phyloP scores from a whole-genome alignment of 2,329 filamentous ascomycete species.

The Aspergillus sp. region DNA sequence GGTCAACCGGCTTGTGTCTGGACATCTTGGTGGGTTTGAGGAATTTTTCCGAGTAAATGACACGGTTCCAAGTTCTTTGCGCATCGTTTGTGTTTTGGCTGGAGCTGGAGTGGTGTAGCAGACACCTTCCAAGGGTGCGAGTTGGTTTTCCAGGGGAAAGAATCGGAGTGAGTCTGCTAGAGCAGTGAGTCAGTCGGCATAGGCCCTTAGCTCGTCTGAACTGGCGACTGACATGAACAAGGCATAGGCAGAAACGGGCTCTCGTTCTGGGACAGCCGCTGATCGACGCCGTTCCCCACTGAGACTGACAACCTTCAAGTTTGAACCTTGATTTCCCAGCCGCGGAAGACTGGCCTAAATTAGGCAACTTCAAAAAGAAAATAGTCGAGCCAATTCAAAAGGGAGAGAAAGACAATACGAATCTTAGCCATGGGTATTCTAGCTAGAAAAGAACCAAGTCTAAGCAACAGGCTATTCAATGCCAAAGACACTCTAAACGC shows the following conservation, averaged over 20 bases:
- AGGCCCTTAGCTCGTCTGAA: no score
- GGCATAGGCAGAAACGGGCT: no score
- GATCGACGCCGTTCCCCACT: no score
- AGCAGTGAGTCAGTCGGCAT: not conserved
- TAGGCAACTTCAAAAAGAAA: not conserved
- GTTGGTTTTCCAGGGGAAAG: no score
- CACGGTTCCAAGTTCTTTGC: not conserved
- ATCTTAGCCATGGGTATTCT: constrained; percentile 7
- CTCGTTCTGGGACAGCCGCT: no score
- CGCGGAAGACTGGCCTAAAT: no score
- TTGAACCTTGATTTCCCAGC: no score
- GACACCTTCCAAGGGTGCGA: no score
- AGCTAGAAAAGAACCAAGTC: constrained; percentile 14
- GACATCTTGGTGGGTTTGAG: not conserved
- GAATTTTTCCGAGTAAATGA: not conserved
- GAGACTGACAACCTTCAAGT: no score
- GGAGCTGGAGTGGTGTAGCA: not conserved
- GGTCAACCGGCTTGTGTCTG: not conserved
- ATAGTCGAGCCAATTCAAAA: not conserved
- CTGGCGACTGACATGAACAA: no score
- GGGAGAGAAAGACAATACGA: not conserved
- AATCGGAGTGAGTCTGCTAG: not conserved
- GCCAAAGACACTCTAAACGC: constrained; percentile 18
- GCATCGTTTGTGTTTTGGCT: not conserved
- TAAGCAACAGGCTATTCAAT: constrained; percentile 22